Percentiles rank a stretch among this genome's conserved stretches.
phyloP scores from a whole-genome alignment of 2,329 filamentous ascomycete genomes.

The Cordyceps fumosorosea region DNA sequence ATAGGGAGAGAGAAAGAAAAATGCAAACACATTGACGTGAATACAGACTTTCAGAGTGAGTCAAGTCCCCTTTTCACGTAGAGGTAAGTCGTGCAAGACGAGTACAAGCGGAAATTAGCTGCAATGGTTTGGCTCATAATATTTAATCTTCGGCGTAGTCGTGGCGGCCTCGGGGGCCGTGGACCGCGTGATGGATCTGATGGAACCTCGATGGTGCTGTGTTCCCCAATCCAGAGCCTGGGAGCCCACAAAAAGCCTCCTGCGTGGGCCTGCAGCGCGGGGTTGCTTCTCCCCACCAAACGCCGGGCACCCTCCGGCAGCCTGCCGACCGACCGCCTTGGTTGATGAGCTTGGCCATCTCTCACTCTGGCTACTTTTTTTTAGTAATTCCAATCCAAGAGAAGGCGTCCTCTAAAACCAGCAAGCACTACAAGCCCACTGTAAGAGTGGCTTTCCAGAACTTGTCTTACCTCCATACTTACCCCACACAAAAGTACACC shows the following conservation, averaged over 20 bases:
- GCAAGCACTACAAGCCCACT: neutral
- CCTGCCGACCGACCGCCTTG: neutral
- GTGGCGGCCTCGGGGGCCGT: constrained; percentile 7
- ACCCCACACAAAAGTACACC: neutral
- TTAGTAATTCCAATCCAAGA: neutral
- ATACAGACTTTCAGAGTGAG: too few species aligned
- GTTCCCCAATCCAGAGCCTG: neutral
- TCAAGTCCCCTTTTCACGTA: too few species aligned
- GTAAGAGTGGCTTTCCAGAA: neutral
- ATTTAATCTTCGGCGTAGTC: neutral
- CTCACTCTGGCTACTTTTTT: neutral
- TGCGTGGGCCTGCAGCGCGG: neutral
- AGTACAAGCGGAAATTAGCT: too few species aligned
- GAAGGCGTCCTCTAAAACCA: neutral
- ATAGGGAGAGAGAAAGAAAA: neutral
- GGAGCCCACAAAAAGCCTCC: neutral
- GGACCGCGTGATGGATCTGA: constrained; percentile 3
- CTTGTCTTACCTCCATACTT: neutral
- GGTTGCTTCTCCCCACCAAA: neutral
- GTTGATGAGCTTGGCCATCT: neutral
- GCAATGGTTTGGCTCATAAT: neutral
- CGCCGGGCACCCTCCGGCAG: constrained; percentile 1
- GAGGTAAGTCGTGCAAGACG: too few species aligned
- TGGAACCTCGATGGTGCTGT: too few species aligned
- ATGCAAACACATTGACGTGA: neutral